phyloP scores from a whole-genome alignment of 495 filamentous ascomycete genomes.

The Penicillium tannophilum region DNA sequence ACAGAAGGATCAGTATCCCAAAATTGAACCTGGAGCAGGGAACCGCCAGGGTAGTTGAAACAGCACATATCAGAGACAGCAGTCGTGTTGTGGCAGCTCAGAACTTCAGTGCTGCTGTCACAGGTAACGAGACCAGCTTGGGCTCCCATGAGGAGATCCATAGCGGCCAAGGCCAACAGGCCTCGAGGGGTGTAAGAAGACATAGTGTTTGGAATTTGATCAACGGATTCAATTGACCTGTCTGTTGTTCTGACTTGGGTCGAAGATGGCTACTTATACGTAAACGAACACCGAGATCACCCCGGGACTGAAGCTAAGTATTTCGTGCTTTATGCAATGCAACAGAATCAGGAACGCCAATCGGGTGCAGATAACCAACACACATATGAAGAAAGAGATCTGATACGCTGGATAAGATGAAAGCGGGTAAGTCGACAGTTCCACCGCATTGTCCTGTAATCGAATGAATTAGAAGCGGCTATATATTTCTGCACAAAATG shows the following conservation, averaged over 20 bases:
- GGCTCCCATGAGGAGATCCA: conserved; percentile 18
- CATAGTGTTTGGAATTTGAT: neutral
- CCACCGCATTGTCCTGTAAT: neutral
- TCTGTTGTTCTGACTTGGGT: neutral
- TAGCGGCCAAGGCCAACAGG: conserved; percentile 28
- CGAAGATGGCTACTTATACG: neutral
- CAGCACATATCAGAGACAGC: conserved; percentile 60
- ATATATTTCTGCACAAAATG: neutral
- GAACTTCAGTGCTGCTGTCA: conserved; percentile 17
- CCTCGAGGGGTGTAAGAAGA: conserved; percentile 8
- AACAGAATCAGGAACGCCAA: neutral
- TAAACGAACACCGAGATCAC: neutral
- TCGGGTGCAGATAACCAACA: neutral
- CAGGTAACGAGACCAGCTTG: conserved; percentile 25
- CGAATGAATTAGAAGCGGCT: neutral
- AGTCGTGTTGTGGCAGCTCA: conserved; percentile 38
- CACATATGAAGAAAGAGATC: neutral
- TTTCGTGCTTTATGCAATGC: neutral
- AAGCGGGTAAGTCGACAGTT: neutral
- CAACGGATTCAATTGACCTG: neutral
- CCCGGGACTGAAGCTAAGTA: neutral
- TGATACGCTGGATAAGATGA: conserved; percentile 6
- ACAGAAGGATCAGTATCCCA: conserved; percentile 69
- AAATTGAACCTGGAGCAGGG: conserved; percentile 73
- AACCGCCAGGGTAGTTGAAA: conserved; percentile 71